A percentile compares a stretch with the other conserved stretches of the same genome.
Conservation (phyloP, 2,329 filamentous ascomycete genomes). For the Talaromyces sp. region DNA sequence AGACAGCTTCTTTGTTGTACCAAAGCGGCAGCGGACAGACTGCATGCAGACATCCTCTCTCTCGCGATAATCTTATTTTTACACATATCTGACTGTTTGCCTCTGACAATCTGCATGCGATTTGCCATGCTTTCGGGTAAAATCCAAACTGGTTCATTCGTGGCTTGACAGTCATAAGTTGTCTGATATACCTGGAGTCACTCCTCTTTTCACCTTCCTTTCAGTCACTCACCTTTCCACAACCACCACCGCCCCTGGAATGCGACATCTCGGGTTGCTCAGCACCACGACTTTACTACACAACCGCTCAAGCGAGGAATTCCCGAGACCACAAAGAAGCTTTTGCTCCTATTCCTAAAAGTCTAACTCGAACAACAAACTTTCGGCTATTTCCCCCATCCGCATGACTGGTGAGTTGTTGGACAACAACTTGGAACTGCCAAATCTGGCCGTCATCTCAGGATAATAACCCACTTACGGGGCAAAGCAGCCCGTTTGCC, state of each 20-base stretch:
- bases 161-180: background rate
- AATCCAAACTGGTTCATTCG: background rate
- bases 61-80: background rate
- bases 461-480: slow-evolving; percentile 1
- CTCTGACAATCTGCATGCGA: background rate
- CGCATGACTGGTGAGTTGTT: slow-evolving; percentile 5
- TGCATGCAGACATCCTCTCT: slow-evolving; percentile 1
- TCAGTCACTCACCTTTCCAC: background rate
- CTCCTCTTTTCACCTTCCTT: background rate
- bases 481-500: background rate
- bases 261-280: slow-evolving; percentile 5
- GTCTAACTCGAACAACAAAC: background rate
- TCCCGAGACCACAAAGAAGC: slow-evolving; percentile 3
- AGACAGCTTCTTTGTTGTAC: background rate
- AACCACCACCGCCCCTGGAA: background rate
- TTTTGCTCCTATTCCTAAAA: slow-evolving; percentile 1
- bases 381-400: background rate
- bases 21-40: background rate
- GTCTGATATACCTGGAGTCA: slow-evolving; percentile 3
- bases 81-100: background rate
- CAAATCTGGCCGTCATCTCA: background rate
- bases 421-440: background rate
- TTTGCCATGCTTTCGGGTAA: background rate
- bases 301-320: background rate
- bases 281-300: background rate